Evolutionary conservation across 1,284 basidiomycete genomes (phyloP), one percentile per base, ranked within the genome.

Genomic region (Taiwanofungus camphoratus): DNA sequence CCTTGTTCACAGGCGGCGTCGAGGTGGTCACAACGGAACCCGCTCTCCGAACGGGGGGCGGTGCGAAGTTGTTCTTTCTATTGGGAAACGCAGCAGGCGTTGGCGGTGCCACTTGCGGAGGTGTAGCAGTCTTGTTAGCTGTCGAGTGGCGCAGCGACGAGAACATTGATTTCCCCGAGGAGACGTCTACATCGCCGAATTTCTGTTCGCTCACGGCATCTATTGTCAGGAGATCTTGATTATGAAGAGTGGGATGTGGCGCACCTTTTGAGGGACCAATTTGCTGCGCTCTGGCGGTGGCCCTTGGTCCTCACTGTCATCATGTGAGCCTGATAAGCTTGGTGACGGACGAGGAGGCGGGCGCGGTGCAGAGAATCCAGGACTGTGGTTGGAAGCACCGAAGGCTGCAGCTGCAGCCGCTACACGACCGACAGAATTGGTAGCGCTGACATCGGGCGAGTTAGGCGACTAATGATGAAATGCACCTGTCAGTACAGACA

Each of bases 151-250:
- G 58, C 37, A 78, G 51, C 2, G 79, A 79, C 12, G 63, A 58
- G 56, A 76, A 66, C 64, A 77, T 70, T 42, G 65, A 67, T 52
- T 68, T 71, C 12, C 67, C 59, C 3, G 79, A 80, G 0, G 75
- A 68, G 29, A 72, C 70, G 57, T 81, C 77, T 9, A 82, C 66
- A 52, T 76, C 70, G 19, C 78, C 78, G 44, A 82, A 70, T 70
- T 68, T 74, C 79, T 81, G 53, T 32, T 15, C 2, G 37, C 18
- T 20, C 7, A 19, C 18, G 19, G 26, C 12, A 22, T 35, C 13
- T 8, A 26, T 15, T 18, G 27, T 7, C 4, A 26, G n/a, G 29
- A 19, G 15, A 22, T 35, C 15, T n/a, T 11, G 5, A n/a, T 8
- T 5, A 9, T 20, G 7, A 27, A 16, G 27, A 15, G 8, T n/a